Evolutionary conservation across 441 rosid species (phyloP).

Genomic region (Populus tomentosa): DNA sequence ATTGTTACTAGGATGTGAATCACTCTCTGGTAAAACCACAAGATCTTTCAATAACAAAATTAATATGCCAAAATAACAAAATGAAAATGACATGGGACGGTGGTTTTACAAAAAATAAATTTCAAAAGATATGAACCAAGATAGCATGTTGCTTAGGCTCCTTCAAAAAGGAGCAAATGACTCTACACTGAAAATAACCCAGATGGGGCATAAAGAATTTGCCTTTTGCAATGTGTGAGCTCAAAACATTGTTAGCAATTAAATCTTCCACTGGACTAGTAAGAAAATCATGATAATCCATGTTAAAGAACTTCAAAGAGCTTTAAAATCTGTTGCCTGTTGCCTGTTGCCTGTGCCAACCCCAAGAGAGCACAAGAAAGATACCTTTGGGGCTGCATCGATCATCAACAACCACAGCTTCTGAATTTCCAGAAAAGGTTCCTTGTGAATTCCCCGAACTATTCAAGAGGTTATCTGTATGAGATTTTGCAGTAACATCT

Average conservation of each 20-base stretch:
- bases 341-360: no score
- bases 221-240: neutral
- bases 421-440: conserved; percentile 18
- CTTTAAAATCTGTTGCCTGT: neutral
- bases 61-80: neutral
- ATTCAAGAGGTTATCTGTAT: conserved; percentile 26
- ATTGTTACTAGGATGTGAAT: conserved; percentile 26
- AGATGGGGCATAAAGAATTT: neutral
- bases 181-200: neutral
- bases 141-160: neutral
- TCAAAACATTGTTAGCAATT: neutral
- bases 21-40: conserved; percentile 34
- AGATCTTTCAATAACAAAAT: conserved; percentile 10
- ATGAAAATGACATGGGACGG: neutral
- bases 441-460: conserved; percentile 27
- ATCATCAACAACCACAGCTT: conserved; percentile 28
- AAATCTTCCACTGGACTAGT: neutral
- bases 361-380: neutral
- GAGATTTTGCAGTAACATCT: conserved; percentile 39
- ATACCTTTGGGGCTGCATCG: conserved; percentile 41
- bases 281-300: neutral
- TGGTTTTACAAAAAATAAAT: neutral
- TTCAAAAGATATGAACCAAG: neutral
- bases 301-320: neutral
- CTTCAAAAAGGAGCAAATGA: neutral